Conservation (phyloP, 1,139 yeast genomes). For the Yamadazyma diddensiae region DNA sequence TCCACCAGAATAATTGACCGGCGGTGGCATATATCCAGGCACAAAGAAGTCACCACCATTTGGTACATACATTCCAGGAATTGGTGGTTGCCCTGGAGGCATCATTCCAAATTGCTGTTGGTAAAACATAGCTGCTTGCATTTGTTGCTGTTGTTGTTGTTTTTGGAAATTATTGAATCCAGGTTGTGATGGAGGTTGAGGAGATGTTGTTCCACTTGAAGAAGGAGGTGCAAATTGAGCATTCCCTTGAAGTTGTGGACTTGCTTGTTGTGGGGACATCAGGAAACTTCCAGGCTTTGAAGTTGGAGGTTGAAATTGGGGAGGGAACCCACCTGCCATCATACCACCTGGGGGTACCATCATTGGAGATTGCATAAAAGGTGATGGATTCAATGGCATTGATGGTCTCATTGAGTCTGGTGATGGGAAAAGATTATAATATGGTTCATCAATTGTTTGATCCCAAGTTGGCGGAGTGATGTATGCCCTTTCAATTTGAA, state of each 20-base stretch:
- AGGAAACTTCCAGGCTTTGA: conserved; percentile 20
- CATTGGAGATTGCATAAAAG: conserved; percentile 33
- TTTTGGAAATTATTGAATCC: conserved; percentile 20
- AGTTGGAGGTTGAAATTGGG: conserved; percentile 6
- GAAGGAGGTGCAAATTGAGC: conserved; percentile 7
- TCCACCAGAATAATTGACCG: conserved; percentile 23
- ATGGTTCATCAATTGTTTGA: conserved; percentile 53
- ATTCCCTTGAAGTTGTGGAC: conserved; percentile 20
- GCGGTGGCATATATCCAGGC: conserved; percentile 32
- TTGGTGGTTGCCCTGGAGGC: conserved; percentile 36
- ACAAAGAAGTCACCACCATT: conserved; percentile 32
- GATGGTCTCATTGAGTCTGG: conserved; percentile 14
- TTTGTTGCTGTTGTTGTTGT: conserved; percentile 35
- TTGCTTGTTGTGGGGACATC: conserved; percentile 20
- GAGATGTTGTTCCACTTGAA: conserved; percentile 1
- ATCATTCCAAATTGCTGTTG: conserved; percentile 31
- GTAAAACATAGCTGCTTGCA: conserved; percentile 38
- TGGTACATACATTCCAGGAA: conserved; percentile 29
- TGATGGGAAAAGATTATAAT: conserved; percentile 44
- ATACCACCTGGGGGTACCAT: conserved; percentile 19
- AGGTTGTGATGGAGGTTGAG: conserved; percentile 8
- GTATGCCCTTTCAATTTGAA: conserved; percentile 56
- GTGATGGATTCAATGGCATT: conserved; percentile 22
- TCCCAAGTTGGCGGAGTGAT: conserved; percentile 83
- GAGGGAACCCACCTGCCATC: conserved; percentile 13